Evolutionary conservation across 192 early-diverging fungal genomes (phyloP).

Genomic region (Backusella parvicylindrica): DNA sequence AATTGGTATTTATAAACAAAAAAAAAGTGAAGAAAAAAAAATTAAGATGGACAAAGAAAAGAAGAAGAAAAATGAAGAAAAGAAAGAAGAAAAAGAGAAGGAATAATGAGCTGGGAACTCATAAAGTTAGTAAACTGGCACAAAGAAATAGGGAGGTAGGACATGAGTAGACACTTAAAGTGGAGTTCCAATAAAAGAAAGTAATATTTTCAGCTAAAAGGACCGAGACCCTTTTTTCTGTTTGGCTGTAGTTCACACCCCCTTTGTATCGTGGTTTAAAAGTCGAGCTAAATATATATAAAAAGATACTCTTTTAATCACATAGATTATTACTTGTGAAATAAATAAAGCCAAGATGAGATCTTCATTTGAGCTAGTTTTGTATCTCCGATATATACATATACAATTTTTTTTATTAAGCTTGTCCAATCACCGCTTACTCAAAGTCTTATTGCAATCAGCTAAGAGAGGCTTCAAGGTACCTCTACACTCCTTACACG

Average conservation of each 20-base stretch:
- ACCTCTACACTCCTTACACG: not conserved
- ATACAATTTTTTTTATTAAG: not conserved
- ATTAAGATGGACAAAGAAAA: not conserved
- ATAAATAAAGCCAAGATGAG: not conserved
- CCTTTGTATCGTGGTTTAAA: not conserved
- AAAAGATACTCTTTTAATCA: not conserved
- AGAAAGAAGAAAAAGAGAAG: not conserved
- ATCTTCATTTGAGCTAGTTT: not conserved
- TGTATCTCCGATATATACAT: not conserved
- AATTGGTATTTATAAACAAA: not conserved
- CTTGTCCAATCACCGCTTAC: not conserved
- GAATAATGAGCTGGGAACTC: not conserved
- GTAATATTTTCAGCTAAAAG: not conserved
- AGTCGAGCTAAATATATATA: not conserved
- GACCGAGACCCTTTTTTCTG: conserved; percentile 3
- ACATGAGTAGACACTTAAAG: not conserved
- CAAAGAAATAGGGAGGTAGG: conserved; percentile 10
- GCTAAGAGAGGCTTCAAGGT: not conserved
- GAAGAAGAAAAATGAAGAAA: not conserved
- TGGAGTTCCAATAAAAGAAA: conserved; percentile 9
- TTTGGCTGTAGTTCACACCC: not conserved
- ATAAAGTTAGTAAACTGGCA: not conserved
- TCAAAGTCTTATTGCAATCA: not conserved
- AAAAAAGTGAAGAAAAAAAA: conserved; percentile 9
- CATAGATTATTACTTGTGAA: not conserved